Evolutionary conservation across 352 stramenopile species (phyloP).

Genomic region (Halophytophthora polymorphica): DNA sequence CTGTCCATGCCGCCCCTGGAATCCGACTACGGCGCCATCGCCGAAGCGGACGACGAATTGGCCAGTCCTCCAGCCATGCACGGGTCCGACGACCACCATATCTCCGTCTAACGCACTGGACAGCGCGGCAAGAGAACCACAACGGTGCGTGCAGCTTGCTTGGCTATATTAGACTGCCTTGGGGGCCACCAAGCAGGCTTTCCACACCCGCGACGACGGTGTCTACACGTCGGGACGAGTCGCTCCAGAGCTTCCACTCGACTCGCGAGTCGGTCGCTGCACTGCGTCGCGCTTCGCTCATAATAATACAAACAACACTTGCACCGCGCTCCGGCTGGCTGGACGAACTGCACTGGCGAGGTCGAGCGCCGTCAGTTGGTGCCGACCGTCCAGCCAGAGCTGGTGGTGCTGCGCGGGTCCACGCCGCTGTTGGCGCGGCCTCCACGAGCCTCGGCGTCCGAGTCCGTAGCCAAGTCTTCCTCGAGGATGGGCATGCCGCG

Average conservation of each 20-base stretch:
- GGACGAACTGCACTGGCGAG: not conserved
- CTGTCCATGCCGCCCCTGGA: slow-evolving; percentile 27
- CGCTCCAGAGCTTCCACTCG: slow-evolving; percentile 8
- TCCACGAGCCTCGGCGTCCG: slow-evolving; percentile 16
- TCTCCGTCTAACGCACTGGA: slow-evolving; percentile 29
- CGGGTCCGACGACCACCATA: slow-evolving; percentile 27
- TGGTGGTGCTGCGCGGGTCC: slow-evolving; percentile 42
- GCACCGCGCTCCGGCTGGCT: not conserved
- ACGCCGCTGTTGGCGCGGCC: slow-evolving; percentile 12
- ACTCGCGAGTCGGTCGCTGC: slow-evolving; percentile 2
- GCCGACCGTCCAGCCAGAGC: slow-evolving; percentile 53
- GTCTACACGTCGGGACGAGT: too few relatives aligned
- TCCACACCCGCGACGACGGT: too few relatives aligned
- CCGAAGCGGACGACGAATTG: slow-evolving; percentile 33
- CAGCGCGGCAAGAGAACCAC: too few relatives aligned
- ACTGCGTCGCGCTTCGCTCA: slow-evolving; percentile 18
- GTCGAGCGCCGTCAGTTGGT: slow-evolving; percentile 1
- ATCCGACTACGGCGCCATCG: slow-evolving; percentile 29
- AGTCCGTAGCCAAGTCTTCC: slow-evolving; percentile 38
- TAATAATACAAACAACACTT: slow-evolving; percentile 24
- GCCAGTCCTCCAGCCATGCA: slow-evolving; percentile 24
- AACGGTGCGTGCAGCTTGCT: not conserved
- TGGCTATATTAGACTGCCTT: too few relatives aligned
- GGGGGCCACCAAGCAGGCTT: too few relatives aligned
- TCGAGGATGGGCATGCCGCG: slow-evolving; percentile 62